Conservation (phyloP, 768 basidiomycete genomes). For the Russula dissimulans region DNA sequence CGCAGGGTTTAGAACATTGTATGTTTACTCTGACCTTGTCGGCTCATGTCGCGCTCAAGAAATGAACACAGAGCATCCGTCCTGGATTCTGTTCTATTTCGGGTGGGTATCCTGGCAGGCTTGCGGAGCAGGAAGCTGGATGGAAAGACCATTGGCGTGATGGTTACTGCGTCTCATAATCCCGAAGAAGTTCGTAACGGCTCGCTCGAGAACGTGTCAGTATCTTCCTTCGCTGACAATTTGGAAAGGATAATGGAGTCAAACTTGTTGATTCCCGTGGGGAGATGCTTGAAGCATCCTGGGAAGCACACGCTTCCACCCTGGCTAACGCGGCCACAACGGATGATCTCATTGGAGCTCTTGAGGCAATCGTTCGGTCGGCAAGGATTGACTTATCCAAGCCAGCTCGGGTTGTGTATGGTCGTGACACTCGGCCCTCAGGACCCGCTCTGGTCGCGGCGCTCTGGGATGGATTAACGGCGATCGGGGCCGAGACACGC, state of each 20-base stretch:
- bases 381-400: constrained; percentile 70
- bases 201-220: constrained; percentile 18
- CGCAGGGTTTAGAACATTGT: constrained; percentile 90
- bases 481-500: constrained; percentile 56
- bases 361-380: constrained; percentile 52
- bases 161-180: constrained; percentile 99
- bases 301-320: constrained; percentile 82
- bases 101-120: constrained; percentile 83
- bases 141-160: constrained; percentile 89
- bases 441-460: constrained; percentile 67
- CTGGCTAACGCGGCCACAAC: constrained; percentile 78
- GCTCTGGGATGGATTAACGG: constrained; percentile 73
- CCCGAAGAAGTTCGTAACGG: constrained; percentile 67
- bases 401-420: constrained; percentile 81
- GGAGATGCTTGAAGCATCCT: constrained; percentile 91
- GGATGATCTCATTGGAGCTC: constrained; percentile 56
- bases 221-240: background rate
- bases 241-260: constrained; percentile 86
- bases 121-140: constrained; percentile 87
- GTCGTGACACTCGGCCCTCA: constrained; percentile 87
- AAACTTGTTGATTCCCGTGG: constrained; percentile 96
- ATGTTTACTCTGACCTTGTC: constrained; percentile 27
- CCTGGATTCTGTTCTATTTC: constrained; percentile 88
- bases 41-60: background rate
- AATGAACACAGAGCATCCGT: constrained; percentile 42